These are phyloP conservation scores for Xylaria sp. DNA, from an alignment of 2,329 filamentous ascomycete genomes.

Conservation along the genomic window DNA sequence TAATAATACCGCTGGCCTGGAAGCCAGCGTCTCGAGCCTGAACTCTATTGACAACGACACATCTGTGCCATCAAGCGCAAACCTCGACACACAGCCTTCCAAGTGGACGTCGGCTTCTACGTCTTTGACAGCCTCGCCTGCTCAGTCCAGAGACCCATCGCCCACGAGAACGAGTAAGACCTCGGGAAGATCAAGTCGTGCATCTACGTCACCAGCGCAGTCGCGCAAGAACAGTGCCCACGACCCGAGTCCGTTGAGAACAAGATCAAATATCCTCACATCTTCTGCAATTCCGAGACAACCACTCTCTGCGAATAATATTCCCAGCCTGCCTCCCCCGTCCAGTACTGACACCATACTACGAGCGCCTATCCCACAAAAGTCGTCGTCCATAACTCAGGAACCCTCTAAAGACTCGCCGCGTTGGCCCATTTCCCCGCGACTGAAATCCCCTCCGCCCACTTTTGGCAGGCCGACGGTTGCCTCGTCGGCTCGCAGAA, in stretches of 20 bases:
- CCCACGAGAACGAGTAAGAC: constrained; percentile 42
- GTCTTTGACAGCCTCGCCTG: constrained; percentile 47
- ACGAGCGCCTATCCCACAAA: constrained; percentile 72
- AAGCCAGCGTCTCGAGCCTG: constrained; percentile 48
- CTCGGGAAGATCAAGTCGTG: constrained; percentile 42
- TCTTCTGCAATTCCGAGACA: constrained; percentile 69
- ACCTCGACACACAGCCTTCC: constrained; percentile 48
- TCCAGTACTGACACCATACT: constrained; percentile 66
- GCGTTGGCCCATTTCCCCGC: constrained; percentile 81
- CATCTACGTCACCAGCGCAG: constrained; percentile 53
- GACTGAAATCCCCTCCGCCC: constrained; percentile 80
- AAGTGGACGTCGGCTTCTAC: constrained; percentile 50
- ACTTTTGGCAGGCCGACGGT: constrained; percentile 55
- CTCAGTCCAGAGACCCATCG: constrained; percentile 48
- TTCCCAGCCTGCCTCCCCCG: constrained; percentile 71
- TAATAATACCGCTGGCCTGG: constrained; percentile 43
- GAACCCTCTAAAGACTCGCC: constrained; percentile 66
- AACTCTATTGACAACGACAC: constrained; percentile 49
- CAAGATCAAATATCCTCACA: constrained; percentile 64
- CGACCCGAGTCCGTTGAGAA: constrained; percentile 71
- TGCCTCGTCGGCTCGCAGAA: constrained; percentile 51
- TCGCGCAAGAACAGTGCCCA: constrained; percentile 73
- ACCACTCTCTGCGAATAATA: constrained; percentile 73
- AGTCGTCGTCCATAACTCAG: constrained; percentile 60
- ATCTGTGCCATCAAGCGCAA: constrained; percentile 48